Base-by-base conservation (phyloP, 192 early-diverging fungal genomes). In the Helicostylum pulchrum region DNA sequence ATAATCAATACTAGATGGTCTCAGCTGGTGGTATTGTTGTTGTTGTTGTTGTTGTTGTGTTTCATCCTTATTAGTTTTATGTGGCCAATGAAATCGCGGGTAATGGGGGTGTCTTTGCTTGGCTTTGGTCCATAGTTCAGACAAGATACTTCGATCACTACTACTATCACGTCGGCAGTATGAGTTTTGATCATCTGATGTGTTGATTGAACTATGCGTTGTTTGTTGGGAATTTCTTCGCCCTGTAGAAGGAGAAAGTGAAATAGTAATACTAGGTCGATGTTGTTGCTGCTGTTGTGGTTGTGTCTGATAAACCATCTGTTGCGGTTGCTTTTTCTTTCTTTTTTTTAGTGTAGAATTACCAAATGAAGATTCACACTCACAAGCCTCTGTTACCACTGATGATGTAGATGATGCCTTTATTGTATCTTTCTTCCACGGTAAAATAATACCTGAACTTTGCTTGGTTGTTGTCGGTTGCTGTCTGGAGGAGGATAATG, bases 191-290 rank as follows among this genome's bases (percentile, higher is more conserved):
- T 61, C 59, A 47, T 61, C 59, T 61, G 59, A 61, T 47, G 45
- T 61, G 6, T 39, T 39, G 43, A 61, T 43, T 7, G 59, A 61
- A 14, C 44, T 47, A n/a, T 11, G 15, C 1, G 23, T 62, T 48
- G 61, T 62, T 32, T 62, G 61, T n/a, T 62, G 61, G 20, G 61
- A 62, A 19, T 62, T 62, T 14, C 46, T 23, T 39, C 48, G 47
- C 3, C 50, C 47, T 8, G 47, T 50, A 9, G 54, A 56, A 9
- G 54, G 54, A 6, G 54, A 36, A n/a, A 36, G 54, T 17, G 54
- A 56, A 19, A 56, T 56, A 7, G 54, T 56, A 17, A 56, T 56
- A 32, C 54, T 56, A 9, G 54, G 54, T 56, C 54, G 54, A 56
- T 56, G 54, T 3, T 36, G 53, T 0, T 56, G 54, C 36, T 17